Conservation (phyloP, 306 rosid genomes). For the Citrullus amarus region DNA sequence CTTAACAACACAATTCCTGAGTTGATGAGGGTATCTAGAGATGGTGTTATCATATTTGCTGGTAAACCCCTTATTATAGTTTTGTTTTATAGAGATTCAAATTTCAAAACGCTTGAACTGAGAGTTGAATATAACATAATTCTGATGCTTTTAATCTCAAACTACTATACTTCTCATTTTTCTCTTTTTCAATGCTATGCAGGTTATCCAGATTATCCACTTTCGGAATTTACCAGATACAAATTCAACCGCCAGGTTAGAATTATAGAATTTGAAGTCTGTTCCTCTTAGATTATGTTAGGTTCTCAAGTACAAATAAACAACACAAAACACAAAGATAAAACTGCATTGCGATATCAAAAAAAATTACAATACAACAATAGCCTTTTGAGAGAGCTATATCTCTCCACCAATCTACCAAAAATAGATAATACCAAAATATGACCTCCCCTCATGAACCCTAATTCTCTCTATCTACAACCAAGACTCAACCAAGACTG, state of each 20-base stretch:
- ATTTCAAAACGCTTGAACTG: neutral
- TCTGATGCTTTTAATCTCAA: neutral
- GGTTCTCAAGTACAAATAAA: too few relatives aligned
- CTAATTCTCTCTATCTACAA: too few relatives aligned
- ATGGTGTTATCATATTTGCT: slow-evolving; percentile 57
- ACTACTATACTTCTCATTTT: neutral
- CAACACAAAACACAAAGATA: too few relatives aligned
- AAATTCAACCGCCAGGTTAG: neutral
- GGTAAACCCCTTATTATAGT: slow-evolving; percentile 34
- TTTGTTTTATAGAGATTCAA: neutral
- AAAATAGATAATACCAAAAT: too few relatives aligned
- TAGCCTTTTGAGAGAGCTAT: too few relatives aligned
- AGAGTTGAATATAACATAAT: neutral
- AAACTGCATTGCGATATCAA: too few relatives aligned
- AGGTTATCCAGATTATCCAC: neutral
- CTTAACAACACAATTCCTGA: slow-evolving; percentile 72
- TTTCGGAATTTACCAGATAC: neutral
- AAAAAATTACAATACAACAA: too few relatives aligned
- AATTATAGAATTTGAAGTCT: neutral
- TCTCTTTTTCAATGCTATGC: neutral
- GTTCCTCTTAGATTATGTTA: neutral
- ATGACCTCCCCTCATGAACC: too few relatives aligned
- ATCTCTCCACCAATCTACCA: too few relatives aligned
- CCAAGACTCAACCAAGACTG: too few relatives aligned
- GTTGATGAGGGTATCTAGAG: slow-evolving; percentile 69